Conservation (phyloP, 257 asterid species). For the Solanum sparsipilum region DNA sequence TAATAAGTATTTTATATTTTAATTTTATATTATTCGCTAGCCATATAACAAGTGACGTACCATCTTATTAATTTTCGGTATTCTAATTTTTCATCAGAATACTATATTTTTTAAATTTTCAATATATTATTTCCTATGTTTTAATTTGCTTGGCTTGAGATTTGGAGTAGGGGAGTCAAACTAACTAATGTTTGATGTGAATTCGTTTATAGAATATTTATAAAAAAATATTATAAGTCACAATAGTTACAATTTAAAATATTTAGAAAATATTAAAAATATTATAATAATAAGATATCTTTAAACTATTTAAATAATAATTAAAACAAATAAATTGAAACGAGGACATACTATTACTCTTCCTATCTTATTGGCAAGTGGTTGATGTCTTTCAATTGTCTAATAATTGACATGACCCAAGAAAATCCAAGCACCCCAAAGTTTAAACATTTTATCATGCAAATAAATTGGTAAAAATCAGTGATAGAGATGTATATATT, state of each 20-base stretch:
- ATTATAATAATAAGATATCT: too few relatives aligned
- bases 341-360: rapidly evolving
- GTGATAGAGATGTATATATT: background rate
- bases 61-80: too few relatives aligned
- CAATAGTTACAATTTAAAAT: too few relatives aligned
- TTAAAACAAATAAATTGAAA: too few relatives aligned
- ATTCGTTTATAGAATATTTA: too few relatives aligned
- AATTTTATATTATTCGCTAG: background rate
- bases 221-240: too few relatives aligned
- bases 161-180: background rate
- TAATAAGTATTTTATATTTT: background rate
- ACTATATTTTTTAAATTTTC: too few relatives aligned
- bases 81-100: background rate
- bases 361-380: background rate
- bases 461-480: background rate
- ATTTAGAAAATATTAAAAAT: too few relatives aligned
- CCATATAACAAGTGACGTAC: background rate
- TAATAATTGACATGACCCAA: background rate
- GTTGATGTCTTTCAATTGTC: background rate
- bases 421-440: background rate
- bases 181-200: too few relatives aligned
- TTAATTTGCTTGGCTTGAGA: background rate
- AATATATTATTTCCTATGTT: too few relatives aligned
- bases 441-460: background rate
- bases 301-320: too few relatives aligned